These are phyloP conservation scores for Daedaleopsis nitida DNA, from an alignment of 768 basidiomycete species.

Conservation along the genomic window DNA sequence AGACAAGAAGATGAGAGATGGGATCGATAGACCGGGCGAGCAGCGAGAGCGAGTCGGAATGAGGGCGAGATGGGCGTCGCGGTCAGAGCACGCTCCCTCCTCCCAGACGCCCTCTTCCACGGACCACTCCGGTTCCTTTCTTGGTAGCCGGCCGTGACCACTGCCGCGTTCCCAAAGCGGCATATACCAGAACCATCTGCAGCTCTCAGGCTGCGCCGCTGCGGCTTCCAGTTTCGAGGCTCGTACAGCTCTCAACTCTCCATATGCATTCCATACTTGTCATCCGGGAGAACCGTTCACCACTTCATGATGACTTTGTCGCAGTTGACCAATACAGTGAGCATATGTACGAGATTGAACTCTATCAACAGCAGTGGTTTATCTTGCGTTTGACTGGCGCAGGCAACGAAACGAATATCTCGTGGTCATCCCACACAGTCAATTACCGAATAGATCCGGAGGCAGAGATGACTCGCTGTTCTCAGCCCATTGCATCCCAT, in stretches of 20 bases:
- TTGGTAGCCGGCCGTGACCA: conserved; percentile 2
- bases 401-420: too few species aligned
- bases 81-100: not conserved
- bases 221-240: too few species aligned
- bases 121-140: conserved; percentile 9
- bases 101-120: not conserved
- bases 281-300: too few species aligned
- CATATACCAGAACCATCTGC: not conserved
- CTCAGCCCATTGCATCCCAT: too few species aligned
- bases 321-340: not conserved
- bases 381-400: too few species aligned
- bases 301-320: too few species aligned
- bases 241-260: too few species aligned
- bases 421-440: too few species aligned
- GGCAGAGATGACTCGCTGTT: too few species aligned
- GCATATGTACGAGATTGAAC: not conserved
- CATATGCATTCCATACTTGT: too few species aligned
- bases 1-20: not conserved
- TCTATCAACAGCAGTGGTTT: not conserved
- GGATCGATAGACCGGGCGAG: not conserved
- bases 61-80: conserved; percentile 9
- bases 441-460: too few species aligned
- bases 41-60: not conserved
- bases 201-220: too few species aligned
- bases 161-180: not conserved